Evolutionary conservation across 1,284 basidiomycete species (phyloP).

Genomic region (Puccinia horiana): DNA sequence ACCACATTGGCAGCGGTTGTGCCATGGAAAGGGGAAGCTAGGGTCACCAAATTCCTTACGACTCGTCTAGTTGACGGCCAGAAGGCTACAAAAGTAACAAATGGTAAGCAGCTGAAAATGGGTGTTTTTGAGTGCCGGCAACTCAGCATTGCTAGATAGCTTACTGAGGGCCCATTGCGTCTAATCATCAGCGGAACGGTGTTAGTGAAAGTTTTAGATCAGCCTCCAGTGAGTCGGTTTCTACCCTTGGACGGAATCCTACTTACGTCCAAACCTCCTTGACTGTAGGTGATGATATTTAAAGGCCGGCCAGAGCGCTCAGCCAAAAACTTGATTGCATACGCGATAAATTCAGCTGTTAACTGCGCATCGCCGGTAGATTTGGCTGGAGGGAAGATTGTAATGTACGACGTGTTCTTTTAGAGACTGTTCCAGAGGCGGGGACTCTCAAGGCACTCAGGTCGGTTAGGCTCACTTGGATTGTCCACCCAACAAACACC

Average conservation of each 20-base stretch:
- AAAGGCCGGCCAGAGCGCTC: conserved; percentile 38
- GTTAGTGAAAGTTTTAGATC: not conserved
- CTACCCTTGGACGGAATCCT: not conserved
- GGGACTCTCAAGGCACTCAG: not conserved
- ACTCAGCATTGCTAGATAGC: not conserved
- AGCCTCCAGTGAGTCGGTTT: not conserved
- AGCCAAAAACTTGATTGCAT: conserved; percentile 45
- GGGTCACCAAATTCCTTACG: not conserved
- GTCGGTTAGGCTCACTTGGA: conserved; percentile 50
- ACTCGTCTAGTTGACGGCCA: conserved; percentile 15
- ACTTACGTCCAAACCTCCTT: conserved; percentile 50
- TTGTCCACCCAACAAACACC: conserved; percentile 58
- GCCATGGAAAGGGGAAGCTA: conserved; percentile 19
- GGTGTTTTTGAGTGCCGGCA: not conserved
- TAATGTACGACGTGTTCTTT: not conserved
- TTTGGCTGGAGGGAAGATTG: not conserved
- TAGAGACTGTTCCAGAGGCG: not conserved
- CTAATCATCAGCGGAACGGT: not conserved
- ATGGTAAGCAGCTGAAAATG: not conserved
- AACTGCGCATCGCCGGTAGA: conserved; percentile 48
- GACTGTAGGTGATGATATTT: conserved; percentile 52
- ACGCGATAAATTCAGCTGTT: conserved; percentile 51
- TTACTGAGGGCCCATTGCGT: conserved; percentile 32
- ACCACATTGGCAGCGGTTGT: not conserved
- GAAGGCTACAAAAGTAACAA: conserved; percentile 43